Percentiles rank a stretch among this genome's conserved stretches.
Conservation (phyloP, 805 yeast species). For the Saturnispora zaruensis region DNA sequence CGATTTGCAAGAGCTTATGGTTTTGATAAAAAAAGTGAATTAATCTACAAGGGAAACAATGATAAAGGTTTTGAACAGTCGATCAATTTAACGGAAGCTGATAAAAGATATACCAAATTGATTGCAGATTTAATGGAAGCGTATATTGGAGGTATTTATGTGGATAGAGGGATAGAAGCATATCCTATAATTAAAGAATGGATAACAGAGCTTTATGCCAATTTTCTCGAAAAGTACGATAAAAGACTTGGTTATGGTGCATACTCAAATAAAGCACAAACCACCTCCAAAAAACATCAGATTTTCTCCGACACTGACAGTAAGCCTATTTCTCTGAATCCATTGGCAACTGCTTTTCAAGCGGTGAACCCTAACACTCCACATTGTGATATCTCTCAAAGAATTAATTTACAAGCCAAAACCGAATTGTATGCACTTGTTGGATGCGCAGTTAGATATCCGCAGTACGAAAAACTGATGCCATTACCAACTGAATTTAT, state of each 20-base stretch:
- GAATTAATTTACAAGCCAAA: slow-evolving; percentile 61
- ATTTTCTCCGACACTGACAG: background rate
- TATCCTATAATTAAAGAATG: slow-evolving; percentile 42
- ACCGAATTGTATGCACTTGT: slow-evolving; percentile 67
- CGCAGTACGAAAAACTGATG: slow-evolving; percentile 42
- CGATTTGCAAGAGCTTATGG: slow-evolving; percentile 65
- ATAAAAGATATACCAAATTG: slow-evolving; percentile 6
- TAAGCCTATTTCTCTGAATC: slow-evolving; percentile 1
- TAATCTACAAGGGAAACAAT: slow-evolving; percentile 3
- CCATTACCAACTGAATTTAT: background rate
- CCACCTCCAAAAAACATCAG: background rate
- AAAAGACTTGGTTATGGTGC: slow-evolving; percentile 6
- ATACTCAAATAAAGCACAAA: slow-evolving; percentile 1
- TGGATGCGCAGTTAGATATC: slow-evolving; percentile 63
- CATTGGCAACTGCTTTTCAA: background rate
- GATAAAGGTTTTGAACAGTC: slow-evolving; percentile 17
- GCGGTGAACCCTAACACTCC: slow-evolving; percentile 1
- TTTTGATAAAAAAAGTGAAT: slow-evolving; percentile 46
- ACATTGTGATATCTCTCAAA: slow-evolving; percentile 18
- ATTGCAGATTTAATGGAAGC: slow-evolving; percentile 92
- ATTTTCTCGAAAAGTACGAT: slow-evolving; percentile 23
- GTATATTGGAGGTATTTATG: slow-evolving; percentile 74
- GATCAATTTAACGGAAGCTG: slow-evolving; percentile 6
- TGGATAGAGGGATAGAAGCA: slow-evolving; percentile 33
- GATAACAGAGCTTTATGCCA: slow-evolving; percentile 33